Evolutionary conservation across 805 yeast species (phyloP).

Genomic region (Nakazawaea populi): DNA sequence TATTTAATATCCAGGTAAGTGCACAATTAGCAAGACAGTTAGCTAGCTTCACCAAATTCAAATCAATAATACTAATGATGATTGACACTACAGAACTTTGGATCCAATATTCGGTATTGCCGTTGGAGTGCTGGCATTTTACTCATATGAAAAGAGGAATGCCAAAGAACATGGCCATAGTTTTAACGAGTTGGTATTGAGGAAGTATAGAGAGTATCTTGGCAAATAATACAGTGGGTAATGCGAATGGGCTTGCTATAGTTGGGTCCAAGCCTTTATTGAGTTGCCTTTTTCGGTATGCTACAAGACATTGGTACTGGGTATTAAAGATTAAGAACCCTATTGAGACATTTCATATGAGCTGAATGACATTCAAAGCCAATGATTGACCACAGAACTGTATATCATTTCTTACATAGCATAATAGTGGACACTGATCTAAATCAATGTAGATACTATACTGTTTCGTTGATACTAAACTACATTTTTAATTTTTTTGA

Average conservation of each 20-base stretch:
- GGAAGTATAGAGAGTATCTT: constrained; percentile 19
- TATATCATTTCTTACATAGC: too few species aligned
- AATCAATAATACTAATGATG: not conserved
- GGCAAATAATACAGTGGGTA: not conserved
- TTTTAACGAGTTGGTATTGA: constrained; percentile 44
- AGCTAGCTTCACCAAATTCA: too few species aligned
- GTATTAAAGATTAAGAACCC: too few species aligned
- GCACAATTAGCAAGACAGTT: too few species aligned
- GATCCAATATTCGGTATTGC: constrained; percentile 64
- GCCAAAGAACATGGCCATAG: constrained; percentile 56
- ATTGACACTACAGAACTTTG: constrained; percentile 27
- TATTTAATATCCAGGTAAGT: constrained; percentile 10
- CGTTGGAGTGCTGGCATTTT: constrained; percentile 60
- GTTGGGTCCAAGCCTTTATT: not conserved
- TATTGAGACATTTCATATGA: too few species aligned
- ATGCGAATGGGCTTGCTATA: not conserved
- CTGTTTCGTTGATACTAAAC: not conserved
- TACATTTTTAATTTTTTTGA: not conserved
- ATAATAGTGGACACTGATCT: too few species aligned
- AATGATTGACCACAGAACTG: too few species aligned
- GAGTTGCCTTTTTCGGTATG: too few species aligned
- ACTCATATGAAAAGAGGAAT: constrained; percentile 52
- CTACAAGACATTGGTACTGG: too few species aligned
- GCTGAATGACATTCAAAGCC: too few species aligned
- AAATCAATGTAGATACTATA: too few species aligned